phyloP scores from a whole-genome alignment of 129 eudicot genomes.

The Sambucus nigra region DNA sequence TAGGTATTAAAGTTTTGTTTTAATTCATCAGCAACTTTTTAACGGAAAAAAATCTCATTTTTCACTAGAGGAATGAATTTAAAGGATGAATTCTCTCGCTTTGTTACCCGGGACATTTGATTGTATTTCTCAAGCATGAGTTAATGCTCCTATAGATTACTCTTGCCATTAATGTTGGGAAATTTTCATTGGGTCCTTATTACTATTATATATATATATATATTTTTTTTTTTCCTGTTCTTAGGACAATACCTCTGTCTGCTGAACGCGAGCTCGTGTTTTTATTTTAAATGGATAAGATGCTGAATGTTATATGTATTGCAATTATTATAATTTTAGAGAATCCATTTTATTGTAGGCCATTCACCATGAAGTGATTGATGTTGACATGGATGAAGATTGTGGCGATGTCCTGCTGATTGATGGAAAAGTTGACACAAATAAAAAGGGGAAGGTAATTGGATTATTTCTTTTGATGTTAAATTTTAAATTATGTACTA shows the following conservation, averaged over 20 bases:
- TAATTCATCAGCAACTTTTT: background rate
- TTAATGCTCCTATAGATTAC: background rate
- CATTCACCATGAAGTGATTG: conserved; percentile 48
- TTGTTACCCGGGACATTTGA: too few relatives aligned
- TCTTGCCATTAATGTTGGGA: background rate
- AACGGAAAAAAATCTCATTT: background rate
- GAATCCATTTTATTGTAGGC: conserved; percentile 22
- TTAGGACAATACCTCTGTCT: background rate
- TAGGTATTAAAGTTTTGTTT: background rate
- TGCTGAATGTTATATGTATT: background rate
- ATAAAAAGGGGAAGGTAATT: conserved; percentile 37
- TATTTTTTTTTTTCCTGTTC: background rate
- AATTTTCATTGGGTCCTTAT: background rate
- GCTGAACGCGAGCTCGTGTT: too few relatives aligned
- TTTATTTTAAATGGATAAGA: too few relatives aligned
- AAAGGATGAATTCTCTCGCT: background rate
- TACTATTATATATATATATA: background rate
- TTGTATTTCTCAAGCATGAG: background rate
- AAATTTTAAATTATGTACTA: background rate
- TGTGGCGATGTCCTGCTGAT: conserved; percentile 23
- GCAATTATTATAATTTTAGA: background rate
- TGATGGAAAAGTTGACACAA: conserved; percentile 23
- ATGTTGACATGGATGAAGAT: conserved; percentile 70
- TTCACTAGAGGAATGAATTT: too few relatives aligned
- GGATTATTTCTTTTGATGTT: background rate